These are phyloP conservation scores for Arabidopsis arenosa DNA, from an alignment of 345 rosid species.

Conservation along the genomic window DNA sequence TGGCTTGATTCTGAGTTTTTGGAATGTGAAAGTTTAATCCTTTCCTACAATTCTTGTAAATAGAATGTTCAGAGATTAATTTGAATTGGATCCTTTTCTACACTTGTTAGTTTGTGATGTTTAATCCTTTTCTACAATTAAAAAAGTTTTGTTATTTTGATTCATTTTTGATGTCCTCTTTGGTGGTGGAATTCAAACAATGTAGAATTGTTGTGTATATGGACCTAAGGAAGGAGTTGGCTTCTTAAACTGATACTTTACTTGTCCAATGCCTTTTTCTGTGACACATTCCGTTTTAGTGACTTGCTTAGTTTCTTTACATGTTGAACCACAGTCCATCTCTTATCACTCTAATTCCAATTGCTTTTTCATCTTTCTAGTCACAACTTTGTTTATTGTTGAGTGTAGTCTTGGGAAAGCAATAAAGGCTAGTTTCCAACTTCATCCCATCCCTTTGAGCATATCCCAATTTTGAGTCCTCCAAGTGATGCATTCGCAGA, in stretches of 20 bases:
- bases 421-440: background rate
- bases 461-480: no score
- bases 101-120: no score
- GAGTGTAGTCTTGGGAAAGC: background rate
- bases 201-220: background rate
- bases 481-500: no score
- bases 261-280: background rate
- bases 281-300: background rate
- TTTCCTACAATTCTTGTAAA: no score
- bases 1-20: background rate
- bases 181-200: background rate
- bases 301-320: background rate
- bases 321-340: background rate
- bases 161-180: no score
- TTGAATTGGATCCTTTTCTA: no score
- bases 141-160: background rate
- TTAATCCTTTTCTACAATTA: constrained; percentile 50
- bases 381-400: background rate
- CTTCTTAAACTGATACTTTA: constrained; percentile 4
- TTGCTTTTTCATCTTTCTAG: constrained; percentile 6
- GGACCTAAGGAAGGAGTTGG: constrained; percentile 9
- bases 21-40: no score
- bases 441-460: no score
- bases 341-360: background rate
- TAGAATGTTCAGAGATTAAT: background rate